These are phyloP conservation scores for Cadophora gregata DNA, from an alignment of 2,329 filamentous ascomycete genomes.

Conservation along the genomic window DNA sequence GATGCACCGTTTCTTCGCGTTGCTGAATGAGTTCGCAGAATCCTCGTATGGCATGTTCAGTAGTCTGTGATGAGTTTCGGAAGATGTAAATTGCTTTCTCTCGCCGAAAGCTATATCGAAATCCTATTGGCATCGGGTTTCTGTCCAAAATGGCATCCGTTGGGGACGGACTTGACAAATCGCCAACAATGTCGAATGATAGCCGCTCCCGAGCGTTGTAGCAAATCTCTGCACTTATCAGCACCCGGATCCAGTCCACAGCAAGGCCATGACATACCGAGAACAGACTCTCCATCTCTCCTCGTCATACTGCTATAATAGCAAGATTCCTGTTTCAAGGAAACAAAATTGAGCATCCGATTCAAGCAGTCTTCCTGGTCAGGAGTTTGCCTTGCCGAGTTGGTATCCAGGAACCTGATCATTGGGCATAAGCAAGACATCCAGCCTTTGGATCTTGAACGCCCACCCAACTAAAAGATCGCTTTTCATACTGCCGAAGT, in stretches of 20 bases:
- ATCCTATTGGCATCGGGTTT: neutral
- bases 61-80: neutral
- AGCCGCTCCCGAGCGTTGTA: neutral
- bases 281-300: neutral
- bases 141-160: neutral
- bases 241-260: neutral
- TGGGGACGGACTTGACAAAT: neutral
- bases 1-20: neutral
- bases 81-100: neutral
- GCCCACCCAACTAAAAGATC: neutral
- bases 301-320: neutral
- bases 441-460: neutral
- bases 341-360: neutral
- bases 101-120: neutral
- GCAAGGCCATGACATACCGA: neutral
- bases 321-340: neutral
- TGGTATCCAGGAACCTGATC: neutral
- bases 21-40: neutral
- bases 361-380: neutral
- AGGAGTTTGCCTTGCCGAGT: neutral
- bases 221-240: neutral
- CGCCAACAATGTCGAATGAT: neutral
- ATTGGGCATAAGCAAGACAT: neutral
- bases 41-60: neutral
- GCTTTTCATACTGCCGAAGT: neutral